Evolutionary conservation across 1,284 basidiomycete species (phyloP), one percentile per base, ranked within the genome.

Genomic region (Tausonia pullulans): DNA sequence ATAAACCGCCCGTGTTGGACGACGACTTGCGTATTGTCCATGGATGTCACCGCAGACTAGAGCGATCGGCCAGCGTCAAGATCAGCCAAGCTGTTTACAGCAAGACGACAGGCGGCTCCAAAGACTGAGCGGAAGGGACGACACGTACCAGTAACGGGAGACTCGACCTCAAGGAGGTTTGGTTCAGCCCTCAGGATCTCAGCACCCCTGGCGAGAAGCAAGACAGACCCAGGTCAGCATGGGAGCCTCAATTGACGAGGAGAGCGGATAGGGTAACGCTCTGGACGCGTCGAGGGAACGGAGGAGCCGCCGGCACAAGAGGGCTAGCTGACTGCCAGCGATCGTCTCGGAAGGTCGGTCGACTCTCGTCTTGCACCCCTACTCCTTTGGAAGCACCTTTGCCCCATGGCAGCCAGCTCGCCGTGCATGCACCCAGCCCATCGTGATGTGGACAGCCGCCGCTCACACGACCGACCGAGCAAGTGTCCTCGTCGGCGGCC

Each of bases 11-110:
- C 49, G 49, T 51, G n/a, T 51, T 51, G 11, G 27, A 58, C 46
- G 51, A 58, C 9, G 58, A 79, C 89, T 75, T 75, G 95, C 88
- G 77, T 95, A 95, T 87, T 95, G 91, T 8, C 95, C 95, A 75
- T 98, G 95, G 62, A 98, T 93, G 76, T 96, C 91, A 67, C 90
- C 94, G 73, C 91, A 94, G 68, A 97, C 90, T 90, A 69, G 27
- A 27, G 27, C 27, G 27, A 27, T 27, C 27, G 27, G 27, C 27
- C 27, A 27, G 27, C 27, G 27, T 27, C 27, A 27, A 27, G 41
- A 46, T 64, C 61, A 49, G 63, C 50, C 9, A 16, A 52, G 11
- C 11, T 13, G 11, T 60, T 61, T 58, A 48, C 51, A 65, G 61
- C 51, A n/a, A 9, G 45, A 46, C n/a, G 40, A 14, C 8, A 56